These are phyloP conservation scores for Hypoxylon sp. DNA, from an alignment of 2,329 filamentous ascomycete species.

Conservation along the genomic window DNA sequence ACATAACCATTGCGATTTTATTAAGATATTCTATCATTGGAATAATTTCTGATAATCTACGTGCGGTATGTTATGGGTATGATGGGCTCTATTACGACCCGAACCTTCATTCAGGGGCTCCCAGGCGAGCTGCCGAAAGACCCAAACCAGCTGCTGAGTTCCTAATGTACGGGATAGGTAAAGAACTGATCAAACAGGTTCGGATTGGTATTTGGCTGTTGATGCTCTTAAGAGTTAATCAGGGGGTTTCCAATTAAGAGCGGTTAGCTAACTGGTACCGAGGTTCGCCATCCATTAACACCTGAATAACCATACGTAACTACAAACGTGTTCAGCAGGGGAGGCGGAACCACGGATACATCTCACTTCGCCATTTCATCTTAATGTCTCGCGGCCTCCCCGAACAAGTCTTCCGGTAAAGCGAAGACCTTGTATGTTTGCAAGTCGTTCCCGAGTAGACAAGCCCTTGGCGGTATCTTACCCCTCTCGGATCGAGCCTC, in stretches of 20 bases:
- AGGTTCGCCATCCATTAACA: neutral
- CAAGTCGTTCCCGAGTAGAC: slow-evolving; percentile 65
- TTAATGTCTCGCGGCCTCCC: neutral
- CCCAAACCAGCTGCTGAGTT: neutral
- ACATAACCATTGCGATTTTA: too few relatives aligned
- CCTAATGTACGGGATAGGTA: neutral
- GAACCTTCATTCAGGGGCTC: neutral
- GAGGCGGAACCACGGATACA: neutral
- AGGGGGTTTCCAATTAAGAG: neutral
- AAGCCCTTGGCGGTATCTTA: slow-evolving; percentile 65
- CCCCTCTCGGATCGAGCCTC: slow-evolving; percentile 61
- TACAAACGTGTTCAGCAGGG: neutral
- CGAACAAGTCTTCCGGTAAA: slow-evolving; percentile 55
- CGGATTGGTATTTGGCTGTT: neutral
- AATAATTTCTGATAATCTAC: too few relatives aligned
- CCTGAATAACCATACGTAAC: neutral
- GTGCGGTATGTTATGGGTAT: too few relatives aligned
- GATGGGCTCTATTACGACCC: neutral
- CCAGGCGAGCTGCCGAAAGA: neutral
- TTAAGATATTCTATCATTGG: too few relatives aligned
- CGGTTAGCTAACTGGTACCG: too few relatives aligned
- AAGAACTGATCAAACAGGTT: neutral
- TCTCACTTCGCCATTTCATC: slow-evolving; percentile 11
- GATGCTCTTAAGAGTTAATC: neutral
- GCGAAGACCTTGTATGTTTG: slow-evolving; percentile 65